phyloP scores from a whole-genome alignment of 2,329 filamentous ascomycete species.

The Pseudocercospora musae region DNA sequence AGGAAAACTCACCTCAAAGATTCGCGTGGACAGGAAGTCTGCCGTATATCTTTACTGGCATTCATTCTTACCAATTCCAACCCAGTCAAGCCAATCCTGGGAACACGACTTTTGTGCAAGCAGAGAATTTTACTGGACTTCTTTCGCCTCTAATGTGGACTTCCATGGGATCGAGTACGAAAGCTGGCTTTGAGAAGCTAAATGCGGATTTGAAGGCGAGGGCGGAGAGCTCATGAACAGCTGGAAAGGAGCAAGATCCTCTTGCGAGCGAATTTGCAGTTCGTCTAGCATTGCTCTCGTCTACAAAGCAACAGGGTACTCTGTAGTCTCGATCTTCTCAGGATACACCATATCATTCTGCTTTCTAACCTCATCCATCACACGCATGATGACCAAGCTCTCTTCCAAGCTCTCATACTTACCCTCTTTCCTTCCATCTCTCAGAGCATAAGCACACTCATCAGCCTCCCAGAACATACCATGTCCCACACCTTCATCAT shows the following conservation, averaged over 20 bases:
- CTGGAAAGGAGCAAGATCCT: background rate
- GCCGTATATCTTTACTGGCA: conserved; percentile 15
- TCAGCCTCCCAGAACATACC: conserved; percentile 91
- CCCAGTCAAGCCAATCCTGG: conserved; percentile 12
- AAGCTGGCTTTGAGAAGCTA: conserved; percentile 18
- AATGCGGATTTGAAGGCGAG: conserved; percentile 21
- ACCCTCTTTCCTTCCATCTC: conserved; percentile 75
- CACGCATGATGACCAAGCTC: conserved; percentile 81
- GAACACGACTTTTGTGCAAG: conserved; percentile 19
- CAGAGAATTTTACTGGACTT: conserved; percentile 18
- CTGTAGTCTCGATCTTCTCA: conserved; percentile 61
- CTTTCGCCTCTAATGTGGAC: conserved; percentile 14
- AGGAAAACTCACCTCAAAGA: conserved; percentile 8
- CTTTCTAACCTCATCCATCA: conserved; percentile 66
- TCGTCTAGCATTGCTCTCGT: background rate
- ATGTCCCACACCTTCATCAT: conserved; percentile 61
- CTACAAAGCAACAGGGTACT: conserved; percentile 49
- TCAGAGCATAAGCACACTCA: conserved; percentile 69
- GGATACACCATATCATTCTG: conserved; percentile 63
- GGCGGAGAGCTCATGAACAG: conserved; percentile 9
- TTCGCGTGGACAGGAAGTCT: conserved; percentile 19
- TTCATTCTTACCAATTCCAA: conserved; percentile 20
- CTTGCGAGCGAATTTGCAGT: background rate
- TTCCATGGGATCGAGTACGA: background rate
- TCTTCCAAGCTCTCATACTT: conserved; percentile 67